Base-by-base conservation (phyloP, 192 early-diverging fungal genomes). In the Entomortierella chlamydospora region DNA sequence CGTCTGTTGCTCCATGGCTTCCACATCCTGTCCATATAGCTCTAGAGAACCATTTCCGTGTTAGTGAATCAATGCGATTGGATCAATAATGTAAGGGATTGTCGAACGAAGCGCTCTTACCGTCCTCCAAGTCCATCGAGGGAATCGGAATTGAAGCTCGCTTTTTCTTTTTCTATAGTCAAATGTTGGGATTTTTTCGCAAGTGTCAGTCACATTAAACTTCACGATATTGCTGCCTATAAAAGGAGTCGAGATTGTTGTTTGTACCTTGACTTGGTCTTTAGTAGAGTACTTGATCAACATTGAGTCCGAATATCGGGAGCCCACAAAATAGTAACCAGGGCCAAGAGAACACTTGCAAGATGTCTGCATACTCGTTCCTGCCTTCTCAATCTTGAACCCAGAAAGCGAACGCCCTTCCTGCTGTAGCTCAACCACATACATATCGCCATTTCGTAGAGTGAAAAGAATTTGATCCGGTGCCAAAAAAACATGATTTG, bases 361-460 rank as follows among this genome's bases (percentile, higher is more conserved):
- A 18, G 90, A 84, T 17, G 88, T 85, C 15, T 88, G 71, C 52
- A 86, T 87, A 31, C 76, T 82, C 17, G 52, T 58, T 31, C 89
- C 87, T 34, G 69, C 77, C 45, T 86, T 82, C 34, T 82, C 85
- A 39, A 90, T 82, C 22, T 84, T 73, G 45, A 99, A 91, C 29
- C 88, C 85, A 30, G 91, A 90, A 9, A 99, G 92, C 20, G 93
- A 93, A 45, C 86, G 84, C 58, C 96, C 97, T 83, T 87, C 93
- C 74, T 86, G 88, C 45, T 72, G 88, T 60, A 98, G 81, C 37
- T 93, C 87, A 15, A 96, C 86, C 37, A 91, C 66, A 23, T 94
- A 84, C 77, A 93, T 85, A 34, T 90, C 87, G 0, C 97, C 98
- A 58, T 86, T 83, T 41, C 91, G 82, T 11, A 93, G 82, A 45